Percentiles rank a stretch among this genome's conserved stretches.
Evolutionary conservation across 805 yeast species (phyloP).

Genomic region (Yarrowia keelungensis): DNA sequence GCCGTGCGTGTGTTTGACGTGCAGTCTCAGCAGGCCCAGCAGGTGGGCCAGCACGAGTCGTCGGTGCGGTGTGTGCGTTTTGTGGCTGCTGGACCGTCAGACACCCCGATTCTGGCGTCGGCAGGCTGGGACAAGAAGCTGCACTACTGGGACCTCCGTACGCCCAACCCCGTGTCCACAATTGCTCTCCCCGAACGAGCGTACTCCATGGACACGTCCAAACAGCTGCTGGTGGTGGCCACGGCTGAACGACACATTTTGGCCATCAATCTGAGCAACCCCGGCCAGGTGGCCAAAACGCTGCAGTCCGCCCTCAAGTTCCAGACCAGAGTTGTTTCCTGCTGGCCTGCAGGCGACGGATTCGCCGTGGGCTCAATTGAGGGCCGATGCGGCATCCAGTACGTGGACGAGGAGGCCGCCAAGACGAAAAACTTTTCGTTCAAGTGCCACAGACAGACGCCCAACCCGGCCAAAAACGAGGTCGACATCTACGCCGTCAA

Average conservation of each 20-base stretch:
- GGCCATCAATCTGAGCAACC: conserved; percentile 76
- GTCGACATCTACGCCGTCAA: conserved; percentile 79
- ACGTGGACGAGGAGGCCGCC: conserved; percentile 67
- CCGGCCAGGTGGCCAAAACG: conserved; percentile 79
- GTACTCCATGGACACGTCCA: conserved; percentile 83
- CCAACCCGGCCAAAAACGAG: conserved; percentile 61
- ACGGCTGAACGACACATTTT: conserved; percentile 88
- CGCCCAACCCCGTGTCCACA: conserved; percentile 76
- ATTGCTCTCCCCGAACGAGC: conserved; percentile 88
- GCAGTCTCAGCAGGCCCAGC: conserved; percentile 79
- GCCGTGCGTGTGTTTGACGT: conserved; percentile 84
- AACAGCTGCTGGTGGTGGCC: conserved; percentile 86
- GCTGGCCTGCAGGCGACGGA: conserved; percentile 92
- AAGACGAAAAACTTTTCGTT: conserved; percentile 82
- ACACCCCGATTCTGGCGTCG: conserved; percentile 78
- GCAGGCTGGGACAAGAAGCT: conserved; percentile 98
- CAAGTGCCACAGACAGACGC: conserved; percentile 87
- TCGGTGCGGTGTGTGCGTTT: conserved; percentile 76
- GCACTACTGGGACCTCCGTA: conserved; percentile 93
- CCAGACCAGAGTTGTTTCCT: conserved; percentile 83
- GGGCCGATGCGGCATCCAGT: conserved; percentile 94
- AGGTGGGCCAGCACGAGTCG: conserved; percentile 84
- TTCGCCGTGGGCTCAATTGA: conserved; percentile 92
- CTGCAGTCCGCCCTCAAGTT: conserved; percentile 79
- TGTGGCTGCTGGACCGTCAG: conserved; percentile 83